These are phyloP conservation scores for Podospora australis DNA, from an alignment of 495 filamentous ascomycete genomes.

Conservation along the genomic window DNA sequence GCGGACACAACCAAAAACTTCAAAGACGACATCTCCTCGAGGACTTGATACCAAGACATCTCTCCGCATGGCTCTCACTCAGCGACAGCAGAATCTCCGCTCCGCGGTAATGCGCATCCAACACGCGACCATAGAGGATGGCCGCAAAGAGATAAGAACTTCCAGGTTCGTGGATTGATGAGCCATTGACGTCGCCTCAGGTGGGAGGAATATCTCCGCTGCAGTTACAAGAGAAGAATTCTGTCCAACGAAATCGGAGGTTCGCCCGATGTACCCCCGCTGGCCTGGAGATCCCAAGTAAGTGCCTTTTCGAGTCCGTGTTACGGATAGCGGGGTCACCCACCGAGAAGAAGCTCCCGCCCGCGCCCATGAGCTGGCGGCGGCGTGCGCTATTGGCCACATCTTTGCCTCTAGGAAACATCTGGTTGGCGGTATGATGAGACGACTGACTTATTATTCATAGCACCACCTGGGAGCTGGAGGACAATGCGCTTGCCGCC, in stretches of 20 bases:
- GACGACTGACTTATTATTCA: conserved; percentile 4
- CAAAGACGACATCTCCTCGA: too few species aligned
- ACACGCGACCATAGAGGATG: too few species aligned
- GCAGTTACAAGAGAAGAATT: not conserved
- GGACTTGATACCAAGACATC: not conserved
- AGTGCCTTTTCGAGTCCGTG: not conserved
- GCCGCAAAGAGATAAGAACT: too few species aligned
- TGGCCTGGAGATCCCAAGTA: too few species aligned
- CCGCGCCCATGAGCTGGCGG: not conserved
- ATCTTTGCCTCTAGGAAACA: conserved; percentile 2
- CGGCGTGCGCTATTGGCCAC: conserved; percentile 8
- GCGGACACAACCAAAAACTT: not conserved
- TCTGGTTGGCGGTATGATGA: not conserved
- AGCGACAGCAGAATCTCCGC: conserved; percentile 3
- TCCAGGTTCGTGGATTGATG: too few species aligned
- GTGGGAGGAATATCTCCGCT: not conserved
- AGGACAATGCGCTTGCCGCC: not conserved
- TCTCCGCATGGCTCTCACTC: conserved; percentile 1
- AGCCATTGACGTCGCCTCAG: not conserved
- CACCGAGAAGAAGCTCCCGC: not conserved
- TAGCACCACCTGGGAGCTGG: not conserved
- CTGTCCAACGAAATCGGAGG: conserved; percentile 5
- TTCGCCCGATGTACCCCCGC: not conserved
- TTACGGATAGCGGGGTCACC: conserved; percentile 3
- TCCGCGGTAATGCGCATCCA: conserved; percentile 4